Conservation (phyloP, 2,329 filamentous ascomycete species). For the Nemania sp. region DNA sequence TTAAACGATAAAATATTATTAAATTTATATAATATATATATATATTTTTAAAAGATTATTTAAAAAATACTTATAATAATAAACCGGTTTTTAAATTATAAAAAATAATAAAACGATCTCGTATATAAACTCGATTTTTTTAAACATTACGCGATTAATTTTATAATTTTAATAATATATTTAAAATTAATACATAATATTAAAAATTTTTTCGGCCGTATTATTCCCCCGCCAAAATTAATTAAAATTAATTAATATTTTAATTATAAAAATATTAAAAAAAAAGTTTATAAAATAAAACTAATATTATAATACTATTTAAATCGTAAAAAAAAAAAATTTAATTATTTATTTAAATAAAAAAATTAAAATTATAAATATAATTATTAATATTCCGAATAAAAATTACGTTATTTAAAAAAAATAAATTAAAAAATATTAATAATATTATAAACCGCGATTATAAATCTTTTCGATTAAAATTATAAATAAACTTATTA, state of each 20-base stretch:
- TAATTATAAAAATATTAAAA: too few relatives aligned
- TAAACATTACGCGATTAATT: background rate
- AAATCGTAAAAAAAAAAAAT: background rate
- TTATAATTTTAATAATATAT: background rate
- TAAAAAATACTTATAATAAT: background rate
- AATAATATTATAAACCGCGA: background rate
- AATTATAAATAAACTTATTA: background rate
- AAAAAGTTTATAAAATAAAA: too few relatives aligned
- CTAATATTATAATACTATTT: too few relatives aligned
- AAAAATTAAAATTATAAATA: background rate
- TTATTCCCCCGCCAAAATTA: too few relatives aligned
- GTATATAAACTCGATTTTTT: background rate
- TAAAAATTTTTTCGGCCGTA: too few relatives aligned
- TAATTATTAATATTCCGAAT: background rate
- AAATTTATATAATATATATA: background rate
- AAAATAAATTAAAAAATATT: background rate
- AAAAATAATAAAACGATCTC: background rate
- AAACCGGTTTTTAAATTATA: background rate
- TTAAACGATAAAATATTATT: background rate
- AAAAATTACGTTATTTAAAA: background rate
- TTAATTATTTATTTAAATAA: background rate
- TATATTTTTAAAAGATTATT: background rate
- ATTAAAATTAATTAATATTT: too few relatives aligned
- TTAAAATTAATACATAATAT: background rate
- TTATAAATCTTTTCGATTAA: background rate